Base-by-base conservation (phyloP, 257 asterid species). In the Solanum acaule region DNA sequence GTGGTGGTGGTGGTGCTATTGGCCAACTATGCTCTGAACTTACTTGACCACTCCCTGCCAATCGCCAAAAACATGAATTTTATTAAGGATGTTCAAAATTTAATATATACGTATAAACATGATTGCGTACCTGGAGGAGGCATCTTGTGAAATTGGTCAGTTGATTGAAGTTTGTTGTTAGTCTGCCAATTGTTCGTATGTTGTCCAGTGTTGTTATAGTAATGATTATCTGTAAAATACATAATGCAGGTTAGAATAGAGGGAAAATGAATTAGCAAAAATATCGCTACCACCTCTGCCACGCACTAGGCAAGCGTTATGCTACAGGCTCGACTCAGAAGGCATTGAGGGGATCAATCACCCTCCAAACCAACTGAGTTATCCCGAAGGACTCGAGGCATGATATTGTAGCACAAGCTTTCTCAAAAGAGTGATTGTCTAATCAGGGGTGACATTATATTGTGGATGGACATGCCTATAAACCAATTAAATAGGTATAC, bases 21-120 rank as follows among this genome's bases (percentile, higher is more conserved):
- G 93, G 90, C 98, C 98, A 94, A 3, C 93, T 86, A 23, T 91
- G 91, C 31, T 96, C 99, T 1, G 97, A 93, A 85, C 98, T 96
- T 75, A 94, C 91, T 4, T 81, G 92, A 8, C 87, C 91, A 83
- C 96, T 96, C 9, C 78, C 86, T 0, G 91, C 16, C 0, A 29
- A 8, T 14, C 6, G 23, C 12, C 0, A 68, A 68, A 68, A 68
- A 13, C 2, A 29, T 3, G 4, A 68, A 14, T 68, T 29, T 67
- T 14, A 1, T 68, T 68, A 29, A 0, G 6, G 4, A 3, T 14
- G 38, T 29, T 29, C 5, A 68, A 68, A 67, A 67, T 25, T 67
- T 63, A n/a, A 63, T 63, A 63, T n/a, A 25, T 67, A 67, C 2
- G 0, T 67, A 27, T 13, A 27, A 25, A 67, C 20, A 5, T 12